These are phyloP conservation scores for Schrenkiella parvula DNA, from an alignment of 345 rosid genomes.

Conservation along the genomic window DNA sequence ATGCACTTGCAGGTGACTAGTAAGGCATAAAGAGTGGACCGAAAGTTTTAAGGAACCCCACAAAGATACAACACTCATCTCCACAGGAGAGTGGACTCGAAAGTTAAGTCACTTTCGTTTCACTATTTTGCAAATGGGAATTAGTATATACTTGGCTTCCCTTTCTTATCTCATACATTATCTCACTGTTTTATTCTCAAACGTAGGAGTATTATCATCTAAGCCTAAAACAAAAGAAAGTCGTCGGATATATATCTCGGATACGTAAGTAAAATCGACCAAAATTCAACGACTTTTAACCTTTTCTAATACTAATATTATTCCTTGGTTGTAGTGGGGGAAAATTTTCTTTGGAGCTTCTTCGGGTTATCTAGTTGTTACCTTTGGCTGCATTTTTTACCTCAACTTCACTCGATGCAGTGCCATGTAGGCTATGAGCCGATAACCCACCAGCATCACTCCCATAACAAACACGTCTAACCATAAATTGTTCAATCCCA, in stretches of 20 bases:
- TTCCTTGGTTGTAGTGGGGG: conserved; percentile 44
- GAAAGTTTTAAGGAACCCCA: conserved; percentile 31
- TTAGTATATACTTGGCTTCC: conserved; percentile 24
- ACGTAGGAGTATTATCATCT: conserved; percentile 26
- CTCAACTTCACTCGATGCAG: conserved; percentile 68
- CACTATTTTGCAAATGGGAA: conserved; percentile 28
- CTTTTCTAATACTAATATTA: conserved; percentile 42
- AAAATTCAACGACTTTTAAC: conserved; percentile 37
- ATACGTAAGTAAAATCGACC: conserved; percentile 31
- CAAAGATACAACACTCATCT: conserved; percentile 33
- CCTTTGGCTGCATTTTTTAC: conserved; percentile 23
- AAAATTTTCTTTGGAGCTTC: conserved; percentile 25
- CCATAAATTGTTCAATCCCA: conserved; percentile 85
- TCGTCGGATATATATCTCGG: conserved; percentile 35
- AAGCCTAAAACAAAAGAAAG: conserved; percentile 24
- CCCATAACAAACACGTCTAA: conserved; percentile 82
- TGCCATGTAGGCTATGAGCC: conserved; percentile 79
- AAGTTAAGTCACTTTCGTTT: conserved; percentile 26
- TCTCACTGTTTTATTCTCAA: conserved; percentile 28
- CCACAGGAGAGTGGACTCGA: conserved; percentile 34
- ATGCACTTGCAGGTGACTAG: conserved; percentile 31
- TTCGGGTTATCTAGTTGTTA: conserved; percentile 4
- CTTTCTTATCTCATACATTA: conserved; percentile 21
- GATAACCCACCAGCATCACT: conserved; percentile 85
- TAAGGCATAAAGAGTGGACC: conserved; percentile 12